These are phyloP conservation scores for Ceratobasidium sp. DNA, from an alignment of 1,284 basidiomycete genomes.

Conservation along the genomic window DNA sequence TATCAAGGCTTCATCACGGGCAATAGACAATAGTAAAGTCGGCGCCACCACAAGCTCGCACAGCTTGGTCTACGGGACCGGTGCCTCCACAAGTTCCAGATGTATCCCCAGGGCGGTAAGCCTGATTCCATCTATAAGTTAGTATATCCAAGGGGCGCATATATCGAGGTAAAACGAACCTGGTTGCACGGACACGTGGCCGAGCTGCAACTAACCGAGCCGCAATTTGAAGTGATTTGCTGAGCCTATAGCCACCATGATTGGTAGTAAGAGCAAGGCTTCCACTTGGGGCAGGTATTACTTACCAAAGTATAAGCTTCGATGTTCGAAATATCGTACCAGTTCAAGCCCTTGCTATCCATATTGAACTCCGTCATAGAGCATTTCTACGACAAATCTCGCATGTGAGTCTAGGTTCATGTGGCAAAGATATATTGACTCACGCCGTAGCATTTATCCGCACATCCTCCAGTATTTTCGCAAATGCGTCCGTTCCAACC, in stretches of 20 bases:
- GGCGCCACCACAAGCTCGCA: conserved; percentile 29
- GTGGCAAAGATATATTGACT: too few relatives aligned
- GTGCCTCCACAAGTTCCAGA: conserved; percentile 27
- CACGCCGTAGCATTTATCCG: not conserved
- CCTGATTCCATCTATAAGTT: not conserved
- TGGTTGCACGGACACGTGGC: not conserved
- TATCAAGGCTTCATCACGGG: conserved; percentile 19
- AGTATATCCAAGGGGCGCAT: not conserved
- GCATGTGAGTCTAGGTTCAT: too few relatives aligned
- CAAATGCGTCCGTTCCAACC: conserved; percentile 20
- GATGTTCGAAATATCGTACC: conserved; percentile 15
- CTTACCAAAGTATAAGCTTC: not conserved
- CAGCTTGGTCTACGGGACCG: conserved; percentile 18
- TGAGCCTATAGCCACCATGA: not conserved
- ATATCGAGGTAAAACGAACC: not conserved
- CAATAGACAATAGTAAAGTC: conserved; percentile 47
- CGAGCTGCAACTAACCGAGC: not conserved
- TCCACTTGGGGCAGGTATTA: not conserved
- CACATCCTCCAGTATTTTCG: not conserved
- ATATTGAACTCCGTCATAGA: conserved; percentile 27
- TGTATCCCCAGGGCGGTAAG: conserved; percentile 29
- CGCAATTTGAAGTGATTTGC: not conserved
- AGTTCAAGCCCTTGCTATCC: not conserved
- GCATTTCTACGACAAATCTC: not conserved
- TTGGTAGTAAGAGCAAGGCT: too few relatives aligned